Evolutionary conservation across 306 rosid species (phyloP), one percentile per base, ranked within the genome.

Genomic region (Quercus mongolica): DNA sequence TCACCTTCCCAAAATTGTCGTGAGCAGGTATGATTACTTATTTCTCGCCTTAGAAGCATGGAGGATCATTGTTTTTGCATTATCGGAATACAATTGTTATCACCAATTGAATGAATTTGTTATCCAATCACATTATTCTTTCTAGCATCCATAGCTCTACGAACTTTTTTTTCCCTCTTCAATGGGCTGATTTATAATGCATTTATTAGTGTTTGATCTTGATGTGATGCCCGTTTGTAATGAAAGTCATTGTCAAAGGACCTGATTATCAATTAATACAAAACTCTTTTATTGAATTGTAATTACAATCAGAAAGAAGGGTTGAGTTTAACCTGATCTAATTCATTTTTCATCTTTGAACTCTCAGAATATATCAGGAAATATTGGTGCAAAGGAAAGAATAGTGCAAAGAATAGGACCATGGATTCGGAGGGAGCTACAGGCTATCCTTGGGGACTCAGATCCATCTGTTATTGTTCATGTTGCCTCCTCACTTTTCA

Each of bases 351-450:
- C 12, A 8, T 55, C 11, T 72, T 10, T 52, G 57, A 82, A 75
- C 1, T 68, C 59, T 64, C 80, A 87, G 87, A 71, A 46, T 78
- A 56, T 52, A 28, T 68, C 30, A 4, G 55, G 76, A 49, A 87
- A 52, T 62, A 80, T 30, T 76, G 71, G 77, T n/a, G n/a, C 20
- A 4, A 88, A 78, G 57, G 86, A 80, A 59, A 80, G 71, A 57
- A 80, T 84, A 4, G 26, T 82, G 46, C 86, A 62, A 38, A 84
- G 84, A 82, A 85, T 90, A 73, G 87, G 88, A 52, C 92, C 92
- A 0, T 86, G 94, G 94, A 83, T 90, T 67, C 20, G 68, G 54
- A 90, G 94, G 82, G 94, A 90, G 88, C 83, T 90, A 59, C 88
- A 83, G 62, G 88, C 86, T 56, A 69, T 88, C 74, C 85, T 90